Evolutionary conservation across 75 land plant species (phyloP).

Genomic region (Cunninghamia lanceolata): DNA sequence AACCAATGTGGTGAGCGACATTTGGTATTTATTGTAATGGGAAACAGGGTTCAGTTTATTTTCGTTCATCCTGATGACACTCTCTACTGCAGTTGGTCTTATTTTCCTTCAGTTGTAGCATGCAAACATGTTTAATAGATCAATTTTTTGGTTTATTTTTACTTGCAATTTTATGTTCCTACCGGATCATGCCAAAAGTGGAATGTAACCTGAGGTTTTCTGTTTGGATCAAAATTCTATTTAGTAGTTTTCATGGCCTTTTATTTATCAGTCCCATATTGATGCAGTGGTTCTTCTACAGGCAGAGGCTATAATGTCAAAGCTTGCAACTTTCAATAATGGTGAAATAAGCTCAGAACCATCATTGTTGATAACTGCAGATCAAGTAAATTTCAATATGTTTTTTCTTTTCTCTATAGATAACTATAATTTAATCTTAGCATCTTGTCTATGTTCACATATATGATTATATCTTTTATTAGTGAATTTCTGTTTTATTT

Average conservation of each 20-base stretch:
- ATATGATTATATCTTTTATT: background rate
- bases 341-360: slow-evolving; percentile 25
- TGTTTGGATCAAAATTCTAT: background rate
- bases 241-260: slow-evolving; percentile 16
- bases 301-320: slow-evolving; percentile 59
- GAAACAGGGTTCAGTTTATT: background rate
- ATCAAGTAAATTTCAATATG: slow-evolving; percentile 41
- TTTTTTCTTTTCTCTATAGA: background rate
- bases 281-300: slow-evolving; percentile 13
- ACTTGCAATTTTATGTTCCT: background rate
- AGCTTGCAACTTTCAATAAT: slow-evolving; percentile 24
- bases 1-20: background rate
- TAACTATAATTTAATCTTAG: background rate
- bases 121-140: background rate
- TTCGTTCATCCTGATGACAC: background rate
- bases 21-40: background rate
- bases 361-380: slow-evolving; percentile 53
- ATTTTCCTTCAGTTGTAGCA: background rate
- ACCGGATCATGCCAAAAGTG: background rate
- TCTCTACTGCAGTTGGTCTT: background rate
- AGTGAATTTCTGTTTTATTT: background rate
- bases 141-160: background rate
- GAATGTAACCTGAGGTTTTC: background rate
- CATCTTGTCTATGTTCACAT: background rate
- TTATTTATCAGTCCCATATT: slow-evolving; percentile 8